phyloP scores from a whole-genome alignment of 352 stramenopile species.

The Pythium guiyangense region DNA sequence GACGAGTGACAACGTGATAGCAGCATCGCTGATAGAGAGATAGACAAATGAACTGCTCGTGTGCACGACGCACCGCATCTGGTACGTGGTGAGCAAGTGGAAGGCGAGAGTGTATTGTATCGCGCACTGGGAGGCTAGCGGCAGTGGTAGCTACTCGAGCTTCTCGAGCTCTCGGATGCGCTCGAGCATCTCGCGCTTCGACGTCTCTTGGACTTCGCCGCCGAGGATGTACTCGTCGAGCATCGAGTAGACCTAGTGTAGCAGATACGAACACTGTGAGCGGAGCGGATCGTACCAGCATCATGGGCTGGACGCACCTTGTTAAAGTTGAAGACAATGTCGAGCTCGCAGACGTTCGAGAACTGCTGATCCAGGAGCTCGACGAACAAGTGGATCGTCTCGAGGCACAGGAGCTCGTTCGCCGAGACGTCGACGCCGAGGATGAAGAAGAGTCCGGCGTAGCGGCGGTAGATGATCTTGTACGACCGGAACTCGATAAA shows the following conservation, averaged over 20 bases:
- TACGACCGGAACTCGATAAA: conserved; percentile 98
- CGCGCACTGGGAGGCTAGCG: background rate
- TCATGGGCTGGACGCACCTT: conserved; percentile 40
- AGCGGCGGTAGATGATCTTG: conserved; percentile 98
- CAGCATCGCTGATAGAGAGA: background rate
- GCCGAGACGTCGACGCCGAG: conserved; percentile 94
- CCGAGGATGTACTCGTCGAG: conserved; percentile 94
- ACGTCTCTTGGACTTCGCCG: conserved; percentile 92
- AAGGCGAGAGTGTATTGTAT: background rate
- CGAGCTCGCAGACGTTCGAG: conserved; percentile 98
- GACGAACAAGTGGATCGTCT: conserved; percentile 98
- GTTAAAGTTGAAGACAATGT: conserved; percentile 95
- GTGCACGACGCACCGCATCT: too few species aligned
- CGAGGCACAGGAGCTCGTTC: conserved; percentile 97
- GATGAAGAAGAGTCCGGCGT: conserved; percentile 98
- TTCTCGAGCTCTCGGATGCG: conserved; percentile 91
- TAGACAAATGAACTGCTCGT: background rate
- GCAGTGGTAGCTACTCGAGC: conserved; percentile 53
- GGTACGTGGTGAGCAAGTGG: background rate
- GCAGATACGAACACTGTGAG: background rate
- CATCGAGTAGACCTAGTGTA: conserved; percentile 85
- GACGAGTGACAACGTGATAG: too few species aligned
- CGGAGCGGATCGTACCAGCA: too few species aligned
- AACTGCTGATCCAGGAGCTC: conserved; percentile 98
- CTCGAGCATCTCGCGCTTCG: conserved; percentile 91